phyloP scores from a whole-genome alignment of 352 stramenopile genomes.

The Phytopythium oedochilum region DNA sequence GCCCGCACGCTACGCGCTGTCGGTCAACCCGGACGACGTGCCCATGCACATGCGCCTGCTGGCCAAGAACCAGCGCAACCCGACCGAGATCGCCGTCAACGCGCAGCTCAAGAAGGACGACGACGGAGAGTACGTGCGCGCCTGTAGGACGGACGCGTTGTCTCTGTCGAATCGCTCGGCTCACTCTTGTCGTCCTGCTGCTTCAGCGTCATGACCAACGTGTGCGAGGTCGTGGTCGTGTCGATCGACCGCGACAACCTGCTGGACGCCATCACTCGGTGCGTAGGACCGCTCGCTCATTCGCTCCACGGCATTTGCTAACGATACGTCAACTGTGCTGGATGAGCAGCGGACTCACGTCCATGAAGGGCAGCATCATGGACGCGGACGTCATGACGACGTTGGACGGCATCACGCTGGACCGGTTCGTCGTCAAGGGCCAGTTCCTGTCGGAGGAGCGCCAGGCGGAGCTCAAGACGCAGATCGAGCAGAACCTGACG shows the following conservation, averaged over 20 bases:
- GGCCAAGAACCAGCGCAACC: constrained; percentile 74
- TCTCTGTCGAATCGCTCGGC: no score
- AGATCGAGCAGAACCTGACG: constrained; percentile 72
- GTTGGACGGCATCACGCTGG: constrained; percentile 65
- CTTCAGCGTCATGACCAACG: constrained; percentile 59
- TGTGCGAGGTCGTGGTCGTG: constrained; percentile 82
- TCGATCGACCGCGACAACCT: constrained; percentile 75
- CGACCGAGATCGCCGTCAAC: constrained; percentile 79
- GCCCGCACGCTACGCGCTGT: constrained; percentile 79
- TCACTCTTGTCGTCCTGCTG: not conserved
- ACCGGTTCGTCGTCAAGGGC: constrained; percentile 80
- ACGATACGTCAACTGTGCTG: no score
- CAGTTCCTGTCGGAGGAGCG: constrained; percentile 81
- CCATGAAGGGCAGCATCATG: constrained; percentile 84
- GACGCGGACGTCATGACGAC: constrained; percentile 87
- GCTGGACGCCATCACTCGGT: constrained; percentile 66
- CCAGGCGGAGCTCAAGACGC: constrained; percentile 56
- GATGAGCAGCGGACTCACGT: constrained; percentile 60
- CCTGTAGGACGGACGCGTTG: constrained; percentile 5
- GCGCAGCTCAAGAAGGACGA: constrained; percentile 84
- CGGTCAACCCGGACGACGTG: constrained; percentile 84
- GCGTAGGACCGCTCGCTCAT: not conserved
- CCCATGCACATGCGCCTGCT: constrained; percentile 84
- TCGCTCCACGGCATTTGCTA: no score
- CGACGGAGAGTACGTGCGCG: constrained; percentile 81